Evolutionary conservation across 306 rosid genomes (phyloP).

Genomic region (Argentina anserina): DNA sequence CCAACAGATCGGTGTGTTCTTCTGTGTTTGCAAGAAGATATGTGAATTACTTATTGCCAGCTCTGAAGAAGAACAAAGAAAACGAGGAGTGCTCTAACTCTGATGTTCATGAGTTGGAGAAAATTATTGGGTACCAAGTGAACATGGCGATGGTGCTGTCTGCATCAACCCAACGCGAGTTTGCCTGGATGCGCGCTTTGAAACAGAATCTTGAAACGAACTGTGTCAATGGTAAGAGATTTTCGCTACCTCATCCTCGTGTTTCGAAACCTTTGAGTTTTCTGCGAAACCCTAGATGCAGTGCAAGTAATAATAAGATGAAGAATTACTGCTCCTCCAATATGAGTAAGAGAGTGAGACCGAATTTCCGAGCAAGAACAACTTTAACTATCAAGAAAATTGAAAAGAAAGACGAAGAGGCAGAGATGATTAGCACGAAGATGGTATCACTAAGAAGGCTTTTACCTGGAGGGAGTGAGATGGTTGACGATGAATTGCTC

Average conservation of each 20-base stretch:
- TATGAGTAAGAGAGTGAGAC: background rate
- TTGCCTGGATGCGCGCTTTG: slow-evolving; percentile 62
- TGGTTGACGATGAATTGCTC: slow-evolving; percentile 44
- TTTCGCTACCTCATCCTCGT: background rate
- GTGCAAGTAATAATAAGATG: background rate
- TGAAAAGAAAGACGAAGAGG: slow-evolving; percentile 21
- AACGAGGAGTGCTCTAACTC: slow-evolving; percentile 2
- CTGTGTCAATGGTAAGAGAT: slow-evolving; percentile 4
- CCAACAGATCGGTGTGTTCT: slow-evolving; percentile 32
- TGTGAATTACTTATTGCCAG: slow-evolving; percentile 45
- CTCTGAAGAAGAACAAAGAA: slow-evolving; percentile 43
- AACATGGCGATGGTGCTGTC: slow-evolving; percentile 71
- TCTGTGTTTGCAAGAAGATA: slow-evolving; percentile 47
- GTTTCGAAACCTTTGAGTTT: slow-evolving; percentile 7
- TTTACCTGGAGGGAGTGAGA: slow-evolving; percentile 60
- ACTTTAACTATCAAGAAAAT: background rate
- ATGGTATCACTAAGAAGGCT: slow-evolving; percentile 34
- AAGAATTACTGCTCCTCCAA: background rate
- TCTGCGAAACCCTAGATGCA: background rate
- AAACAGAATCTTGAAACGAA: slow-evolving; percentile 41
- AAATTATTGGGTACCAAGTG: slow-evolving; percentile 49
- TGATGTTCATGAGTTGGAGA: slow-evolving; percentile 11
- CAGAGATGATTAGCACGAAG: slow-evolving; percentile 20
- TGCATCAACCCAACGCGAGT: slow-evolving; percentile 28
- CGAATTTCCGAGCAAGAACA: background rate